These are phyloP conservation scores for Candida saitoana DNA, from an alignment of 805 yeast genomes.

Conservation along the genomic window DNA sequence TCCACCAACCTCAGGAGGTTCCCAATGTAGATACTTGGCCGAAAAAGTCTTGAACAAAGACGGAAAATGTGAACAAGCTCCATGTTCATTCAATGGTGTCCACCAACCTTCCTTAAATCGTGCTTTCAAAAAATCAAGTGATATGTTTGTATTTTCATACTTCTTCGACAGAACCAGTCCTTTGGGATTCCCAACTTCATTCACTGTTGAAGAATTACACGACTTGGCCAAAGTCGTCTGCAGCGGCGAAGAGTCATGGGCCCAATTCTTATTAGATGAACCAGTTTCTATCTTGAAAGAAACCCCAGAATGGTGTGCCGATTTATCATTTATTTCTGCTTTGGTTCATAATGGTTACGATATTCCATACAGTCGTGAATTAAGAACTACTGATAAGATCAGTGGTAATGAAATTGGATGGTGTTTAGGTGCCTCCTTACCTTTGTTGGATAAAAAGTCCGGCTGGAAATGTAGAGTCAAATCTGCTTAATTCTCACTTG, in stretches of 20 bases:
- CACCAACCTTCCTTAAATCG: slow-evolving; percentile 89
- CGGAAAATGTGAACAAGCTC: slow-evolving; percentile 62
- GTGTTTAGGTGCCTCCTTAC: slow-evolving; percentile 98
- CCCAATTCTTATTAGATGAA: slow-evolving; percentile 60
- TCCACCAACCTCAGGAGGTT: slow-evolving; percentile 44
- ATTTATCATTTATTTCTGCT: slow-evolving; percentile 84
- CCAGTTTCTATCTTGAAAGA: slow-evolving; percentile 61
- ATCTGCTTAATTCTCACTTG: slow-evolving; percentile 7
- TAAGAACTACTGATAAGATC: slow-evolving; percentile 87
- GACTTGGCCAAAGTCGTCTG: slow-evolving; percentile 84
- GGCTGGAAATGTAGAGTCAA: slow-evolving; percentile 67
- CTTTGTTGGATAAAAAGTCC: slow-evolving; percentile 63
- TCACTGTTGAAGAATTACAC: slow-evolving; percentile 77
- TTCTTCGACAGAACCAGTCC: slow-evolving; percentile 94
- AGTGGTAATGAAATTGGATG: slow-evolving; percentile 91
- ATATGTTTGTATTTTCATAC: slow-evolving; percentile 87
- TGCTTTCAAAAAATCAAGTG: slow-evolving; percentile 69
- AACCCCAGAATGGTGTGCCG: slow-evolving; percentile 94
- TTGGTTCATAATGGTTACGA: slow-evolving; percentile 95
- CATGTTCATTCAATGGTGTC: slow-evolving; percentile 96
- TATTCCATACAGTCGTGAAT: slow-evolving; percentile 83
- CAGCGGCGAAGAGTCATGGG: slow-evolving; percentile 75
- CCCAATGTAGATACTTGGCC: slow-evolving; percentile 84
- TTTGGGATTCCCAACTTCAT: slow-evolving; percentile 88
- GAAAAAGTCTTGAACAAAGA: slow-evolving; percentile 84